phyloP scores from a whole-genome alignment of 2,329 filamentous ascomycete species.

The Nemania serpens region DNA sequence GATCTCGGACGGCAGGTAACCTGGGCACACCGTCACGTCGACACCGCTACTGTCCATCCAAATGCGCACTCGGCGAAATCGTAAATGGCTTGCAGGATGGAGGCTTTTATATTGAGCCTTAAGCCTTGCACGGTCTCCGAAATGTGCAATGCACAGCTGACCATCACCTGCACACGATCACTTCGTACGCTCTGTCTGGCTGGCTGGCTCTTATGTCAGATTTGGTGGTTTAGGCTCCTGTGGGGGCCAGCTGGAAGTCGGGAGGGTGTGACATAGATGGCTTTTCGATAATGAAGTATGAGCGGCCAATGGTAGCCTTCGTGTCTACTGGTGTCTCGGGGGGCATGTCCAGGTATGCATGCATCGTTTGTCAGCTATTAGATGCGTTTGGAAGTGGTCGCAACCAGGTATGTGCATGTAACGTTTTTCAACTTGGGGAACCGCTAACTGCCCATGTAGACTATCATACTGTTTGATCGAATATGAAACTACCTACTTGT shows the following conservation, averaged over 20 bases:
- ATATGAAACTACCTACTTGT: too few relatives aligned
- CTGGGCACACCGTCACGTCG: background rate
- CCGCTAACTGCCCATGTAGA: too few relatives aligned
- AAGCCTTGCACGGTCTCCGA: background rate
- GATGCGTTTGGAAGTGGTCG: too few relatives aligned
- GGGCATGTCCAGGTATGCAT: too few relatives aligned
- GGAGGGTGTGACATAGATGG: background rate
- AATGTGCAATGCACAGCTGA: background rate
- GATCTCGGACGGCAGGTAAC: conserved; percentile 10
- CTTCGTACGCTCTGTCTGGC: background rate
- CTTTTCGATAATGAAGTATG: background rate
- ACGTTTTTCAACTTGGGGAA: too few relatives aligned
- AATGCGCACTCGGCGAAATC: background rate
- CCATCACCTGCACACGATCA: background rate
- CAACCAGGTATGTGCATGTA: too few relatives aligned
- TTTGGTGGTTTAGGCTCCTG: background rate
- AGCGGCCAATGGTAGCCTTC: too few relatives aligned
- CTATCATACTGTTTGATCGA: too few relatives aligned
- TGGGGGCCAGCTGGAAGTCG: too few relatives aligned
- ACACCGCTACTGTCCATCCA: background rate
- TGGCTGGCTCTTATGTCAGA: background rate
- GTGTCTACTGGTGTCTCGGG: too few relatives aligned
- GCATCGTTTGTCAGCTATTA: too few relatives aligned
- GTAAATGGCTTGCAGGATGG: background rate
- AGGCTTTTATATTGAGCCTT: background rate